A percentile compares a stretch with the other conserved stretches of the same genome.
phyloP scores from a whole-genome alignment of 345 rosid genomes.

The Eutrema yunnanense region DNA sequence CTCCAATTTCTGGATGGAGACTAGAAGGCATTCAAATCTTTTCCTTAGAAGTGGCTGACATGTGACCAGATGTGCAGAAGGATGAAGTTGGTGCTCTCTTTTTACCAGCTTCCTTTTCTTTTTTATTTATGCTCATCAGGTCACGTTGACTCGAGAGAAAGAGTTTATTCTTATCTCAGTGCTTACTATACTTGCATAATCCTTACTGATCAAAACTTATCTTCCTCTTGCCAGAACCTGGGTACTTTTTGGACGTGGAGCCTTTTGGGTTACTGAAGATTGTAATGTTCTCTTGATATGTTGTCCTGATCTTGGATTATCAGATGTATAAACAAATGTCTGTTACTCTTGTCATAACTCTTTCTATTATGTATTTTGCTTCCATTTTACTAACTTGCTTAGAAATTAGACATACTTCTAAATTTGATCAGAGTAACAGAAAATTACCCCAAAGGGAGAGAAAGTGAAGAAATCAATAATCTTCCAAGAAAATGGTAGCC shows the following conservation, averaged over 20 bases:
- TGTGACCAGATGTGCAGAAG: not conserved
- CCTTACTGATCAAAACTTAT: not conserved
- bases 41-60: not conserved
- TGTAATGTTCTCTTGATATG: not conserved
- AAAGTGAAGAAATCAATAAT: not conserved
- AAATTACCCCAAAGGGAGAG: not conserved
- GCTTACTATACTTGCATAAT: not conserved
- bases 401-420: not conserved
- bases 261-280: conserved; percentile 7
- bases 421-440: not conserved
- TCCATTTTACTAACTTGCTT: not conserved
- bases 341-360: not conserved
- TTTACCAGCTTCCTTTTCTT: not conserved
- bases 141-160: not conserved
- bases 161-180: not conserved
- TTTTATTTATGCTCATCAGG: not conserved
- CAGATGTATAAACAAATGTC: not conserved
- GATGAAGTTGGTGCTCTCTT: conserved; percentile 20
- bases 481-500: not conserved
- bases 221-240: conserved; percentile 6
- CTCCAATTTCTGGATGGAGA: conserved; percentile 15
- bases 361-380: not conserved
- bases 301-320: not conserved
- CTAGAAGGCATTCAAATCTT: not conserved
- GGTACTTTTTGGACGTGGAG: conserved; percentile 2